phyloP scores from a whole-genome alignment of 441 rosid genomes.

The Oxalis stricta region DNA sequence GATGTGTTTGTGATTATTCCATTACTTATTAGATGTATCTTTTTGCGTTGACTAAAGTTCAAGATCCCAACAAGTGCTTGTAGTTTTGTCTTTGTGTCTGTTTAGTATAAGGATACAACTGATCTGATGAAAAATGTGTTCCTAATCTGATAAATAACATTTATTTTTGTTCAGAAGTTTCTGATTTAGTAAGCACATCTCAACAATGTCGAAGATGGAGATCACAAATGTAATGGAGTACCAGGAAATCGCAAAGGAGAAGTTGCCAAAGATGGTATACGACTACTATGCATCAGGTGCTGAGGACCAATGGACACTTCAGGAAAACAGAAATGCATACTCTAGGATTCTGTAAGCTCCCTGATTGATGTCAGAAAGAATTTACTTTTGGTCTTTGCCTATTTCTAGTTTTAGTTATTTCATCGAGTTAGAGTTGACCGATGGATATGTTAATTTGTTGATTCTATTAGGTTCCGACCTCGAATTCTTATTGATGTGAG shows the following conservation, averaged over 20 bases:
- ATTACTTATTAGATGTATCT: too few relatives aligned
- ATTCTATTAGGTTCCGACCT: conserved; percentile 68
- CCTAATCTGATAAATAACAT: too few relatives aligned
- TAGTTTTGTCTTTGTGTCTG: too few relatives aligned
- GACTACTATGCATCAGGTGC: conserved; percentile 96
- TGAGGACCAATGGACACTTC: conserved; percentile 91
- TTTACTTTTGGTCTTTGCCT: background rate
- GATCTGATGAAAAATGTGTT: too few relatives aligned
- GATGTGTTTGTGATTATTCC: too few relatives aligned
- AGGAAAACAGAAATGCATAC: conserved; percentile 74
- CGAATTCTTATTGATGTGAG: conserved; percentile 79
- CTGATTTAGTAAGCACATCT: too few relatives aligned
- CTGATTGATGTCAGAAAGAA: too few relatives aligned
- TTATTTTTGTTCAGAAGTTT: too few relatives aligned
- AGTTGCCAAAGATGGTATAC: conserved; percentile 84
- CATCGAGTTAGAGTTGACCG: background rate
- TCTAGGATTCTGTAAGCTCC: conserved; percentile 77
- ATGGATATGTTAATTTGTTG: background rate
- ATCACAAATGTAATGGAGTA: conserved; percentile 81
- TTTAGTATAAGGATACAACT: too few relatives aligned
- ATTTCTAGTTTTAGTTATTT: background rate
- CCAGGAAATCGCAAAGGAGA: conserved; percentile 73
- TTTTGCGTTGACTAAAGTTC: too few relatives aligned
- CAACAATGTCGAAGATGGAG: too few relatives aligned
- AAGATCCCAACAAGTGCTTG: too few relatives aligned